phyloP scores from a whole-genome alignment of 1,284 basidiomycete genomes.

The Ustilago sp. region DNA sequence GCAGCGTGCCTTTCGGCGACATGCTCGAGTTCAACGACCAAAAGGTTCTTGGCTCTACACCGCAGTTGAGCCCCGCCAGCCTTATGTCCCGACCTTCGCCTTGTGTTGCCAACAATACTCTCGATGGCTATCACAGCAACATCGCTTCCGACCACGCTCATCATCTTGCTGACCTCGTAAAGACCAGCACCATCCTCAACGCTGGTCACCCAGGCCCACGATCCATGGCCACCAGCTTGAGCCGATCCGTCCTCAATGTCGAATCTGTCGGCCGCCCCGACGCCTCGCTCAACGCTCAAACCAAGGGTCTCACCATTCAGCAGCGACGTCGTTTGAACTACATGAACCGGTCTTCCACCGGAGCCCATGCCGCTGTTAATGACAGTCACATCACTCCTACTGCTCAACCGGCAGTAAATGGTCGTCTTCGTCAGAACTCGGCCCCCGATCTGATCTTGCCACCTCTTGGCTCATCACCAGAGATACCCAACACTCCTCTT shows the following conservation, averaged over 20 bases:
- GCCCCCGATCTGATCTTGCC: conserved; percentile 36
- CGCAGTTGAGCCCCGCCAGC: conserved; percentile 38
- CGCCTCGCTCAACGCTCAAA: not conserved
- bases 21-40: conserved; percentile 19
- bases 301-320: conserved; percentile 42
- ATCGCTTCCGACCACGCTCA: conserved; percentile 42
- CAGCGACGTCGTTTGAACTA: conserved; percentile 48
- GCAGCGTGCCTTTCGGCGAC: conserved; percentile 20
- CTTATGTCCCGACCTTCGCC: conserved; percentile 30
- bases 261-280: conserved; percentile 30
- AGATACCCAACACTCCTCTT: conserved; percentile 21
- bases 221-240: conserved; percentile 44
- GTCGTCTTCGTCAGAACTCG: conserved; percentile 41
- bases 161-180: conserved; percentile 43
- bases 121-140: conserved; percentile 45
- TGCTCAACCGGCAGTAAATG: not conserved
- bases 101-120: conserved; percentile 22
- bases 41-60: conserved; percentile 13
- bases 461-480: conserved; percentile 24
- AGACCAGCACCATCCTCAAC: conserved; percentile 31
- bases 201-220: conserved; percentile 41
- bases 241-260: conserved; percentile 42
- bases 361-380: not conserved
- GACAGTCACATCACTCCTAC: not conserved
- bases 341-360: conserved; percentile 8